Percentiles rank a stretch among this genome's conserved stretches.
Evolutionary conservation across 768 basidiomycete species (phyloP).

Genomic region (Pisolithus tinctorius): DNA sequence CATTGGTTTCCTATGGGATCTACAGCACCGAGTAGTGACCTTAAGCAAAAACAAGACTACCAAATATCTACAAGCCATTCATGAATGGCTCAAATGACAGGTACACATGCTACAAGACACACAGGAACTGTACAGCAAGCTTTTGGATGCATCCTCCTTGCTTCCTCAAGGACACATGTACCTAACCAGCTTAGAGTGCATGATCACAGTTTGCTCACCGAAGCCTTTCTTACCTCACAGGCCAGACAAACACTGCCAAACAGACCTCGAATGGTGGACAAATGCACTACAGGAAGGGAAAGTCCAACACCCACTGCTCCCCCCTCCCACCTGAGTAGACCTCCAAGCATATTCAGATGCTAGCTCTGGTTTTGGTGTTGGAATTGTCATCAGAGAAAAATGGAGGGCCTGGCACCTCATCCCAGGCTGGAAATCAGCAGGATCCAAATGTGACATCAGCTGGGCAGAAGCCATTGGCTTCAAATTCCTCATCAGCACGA

Average conservation of each 20-base stretch:
- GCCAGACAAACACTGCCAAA: slow-evolving; percentile 1
- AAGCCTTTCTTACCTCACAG: slow-evolving; percentile 18
- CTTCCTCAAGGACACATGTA: slow-evolving; percentile 30
- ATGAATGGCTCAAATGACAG: slow-evolving; percentile 12
- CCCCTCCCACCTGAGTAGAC: background rate
- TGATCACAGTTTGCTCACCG: slow-evolving; percentile 20
- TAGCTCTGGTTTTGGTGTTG: slow-evolving; percentile 11
- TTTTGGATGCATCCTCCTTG: slow-evolving; percentile 29
- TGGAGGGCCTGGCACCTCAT: slow-evolving; percentile 23
- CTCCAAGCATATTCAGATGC: slow-evolving; percentile 11
- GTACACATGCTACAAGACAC: slow-evolving; percentile 29
- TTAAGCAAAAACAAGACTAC: slow-evolving; percentile 12
- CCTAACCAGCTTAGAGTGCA: slow-evolving; percentile 33
- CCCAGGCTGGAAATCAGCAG: slow-evolving; percentile 4
- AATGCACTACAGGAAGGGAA: no score
- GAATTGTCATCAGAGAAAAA: slow-evolving; percentile 7
- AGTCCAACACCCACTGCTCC: background rate
- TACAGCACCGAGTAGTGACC: slow-evolving; percentile 16
- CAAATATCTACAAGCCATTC: slow-evolving; percentile 25
- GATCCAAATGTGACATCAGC: slow-evolving; percentile 7
- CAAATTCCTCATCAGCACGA: slow-evolving; percentile 12
- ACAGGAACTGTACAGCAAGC: slow-evolving; percentile 33
- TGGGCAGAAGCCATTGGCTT: slow-evolving; percentile 16
- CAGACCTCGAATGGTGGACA: slow-evolving; percentile 33
- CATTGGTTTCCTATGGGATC: slow-evolving; percentile 30